phyloP scores from a whole-genome alignment of 2,329 filamentous ascomycete genomes.

The Colletotrichum chlorophyti region DNA sequence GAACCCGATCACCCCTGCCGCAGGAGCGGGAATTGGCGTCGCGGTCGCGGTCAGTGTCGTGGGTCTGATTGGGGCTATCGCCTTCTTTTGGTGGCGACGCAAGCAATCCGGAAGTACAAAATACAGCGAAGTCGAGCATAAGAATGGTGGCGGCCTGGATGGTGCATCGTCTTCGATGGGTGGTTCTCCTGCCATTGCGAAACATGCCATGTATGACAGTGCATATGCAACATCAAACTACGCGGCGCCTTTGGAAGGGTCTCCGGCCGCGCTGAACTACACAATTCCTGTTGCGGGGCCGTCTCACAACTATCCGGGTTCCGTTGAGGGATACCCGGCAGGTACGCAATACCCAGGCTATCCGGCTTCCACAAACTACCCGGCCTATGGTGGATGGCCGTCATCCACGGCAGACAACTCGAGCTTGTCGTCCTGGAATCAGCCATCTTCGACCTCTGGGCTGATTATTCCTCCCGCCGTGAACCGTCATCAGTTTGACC shows the following conservation, averaged over 20 bases:
- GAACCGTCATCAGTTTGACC: constrained; percentile 20
- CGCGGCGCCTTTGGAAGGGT: not conserved
- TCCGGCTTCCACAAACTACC: too few relatives aligned
- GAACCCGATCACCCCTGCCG: constrained; percentile 36
- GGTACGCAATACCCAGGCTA: too few relatives aligned
- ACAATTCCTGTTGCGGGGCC: not conserved
- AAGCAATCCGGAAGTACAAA: constrained; percentile 10
- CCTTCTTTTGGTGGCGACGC: constrained; percentile 38
- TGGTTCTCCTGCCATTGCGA: constrained; percentile 5
- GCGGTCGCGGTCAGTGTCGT: constrained; percentile 37
- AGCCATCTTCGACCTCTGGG: not conserved
- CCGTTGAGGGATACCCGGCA: too few relatives aligned
- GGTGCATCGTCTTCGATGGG: constrained; percentile 4
- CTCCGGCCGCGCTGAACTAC: not conserved
- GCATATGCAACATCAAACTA: not conserved
- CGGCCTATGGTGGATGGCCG: too few relatives aligned
- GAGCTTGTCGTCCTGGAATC: not conserved
- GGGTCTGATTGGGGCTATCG: constrained; percentile 30
- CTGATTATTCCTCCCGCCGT: not conserved
- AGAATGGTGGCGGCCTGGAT: constrained; percentile 5
- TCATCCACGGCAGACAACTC: not conserved
- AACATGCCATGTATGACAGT: constrained; percentile 5
- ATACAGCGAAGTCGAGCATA: constrained; percentile 22
- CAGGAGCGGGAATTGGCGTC: constrained; percentile 40
- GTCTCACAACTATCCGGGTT: too few relatives aligned